Conservation (phyloP, 176 grass and related monocot genomes). For the Triticum turgidum region DNA sequence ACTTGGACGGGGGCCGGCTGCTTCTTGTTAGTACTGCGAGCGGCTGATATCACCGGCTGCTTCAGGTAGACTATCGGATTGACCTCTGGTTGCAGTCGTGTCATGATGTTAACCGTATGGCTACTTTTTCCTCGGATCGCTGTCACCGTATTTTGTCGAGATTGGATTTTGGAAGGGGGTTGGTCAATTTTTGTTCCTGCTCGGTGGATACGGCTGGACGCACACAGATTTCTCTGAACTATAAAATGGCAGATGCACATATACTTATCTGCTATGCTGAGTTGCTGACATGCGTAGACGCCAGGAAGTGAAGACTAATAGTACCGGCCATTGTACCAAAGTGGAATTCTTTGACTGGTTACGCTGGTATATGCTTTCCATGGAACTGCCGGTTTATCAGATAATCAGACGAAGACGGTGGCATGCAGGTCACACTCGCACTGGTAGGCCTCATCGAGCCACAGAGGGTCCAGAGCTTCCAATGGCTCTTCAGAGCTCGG, state of each 20-base stretch:
- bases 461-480: background rate
- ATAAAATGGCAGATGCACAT: background rate
- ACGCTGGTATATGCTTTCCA: background rate
- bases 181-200: background rate
- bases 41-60: background rate
- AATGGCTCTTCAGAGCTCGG: slow-evolving; percentile 17
- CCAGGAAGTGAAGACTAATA: background rate
- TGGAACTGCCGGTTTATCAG: background rate
- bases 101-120: background rate
- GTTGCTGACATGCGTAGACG: background rate
- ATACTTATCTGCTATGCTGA: background rate
- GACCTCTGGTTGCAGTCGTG: background rate
- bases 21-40: background rate
- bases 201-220: background rate
- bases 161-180: background rate
- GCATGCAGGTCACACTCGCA: background rate
- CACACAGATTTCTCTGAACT: background rate
- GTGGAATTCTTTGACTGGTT: background rate
- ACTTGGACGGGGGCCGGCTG: slow-evolving; percentile 13
- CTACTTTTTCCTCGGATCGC: background rate
- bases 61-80: background rate
- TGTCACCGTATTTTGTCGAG: background rate
- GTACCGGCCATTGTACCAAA: too few species aligned
- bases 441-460: background rate
- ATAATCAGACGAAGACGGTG: background rate